These are phyloP conservation scores for Rhodotorula sp. DNA, from an alignment of 1,284 basidiomycete genomes.

Conservation along the genomic window DNA sequence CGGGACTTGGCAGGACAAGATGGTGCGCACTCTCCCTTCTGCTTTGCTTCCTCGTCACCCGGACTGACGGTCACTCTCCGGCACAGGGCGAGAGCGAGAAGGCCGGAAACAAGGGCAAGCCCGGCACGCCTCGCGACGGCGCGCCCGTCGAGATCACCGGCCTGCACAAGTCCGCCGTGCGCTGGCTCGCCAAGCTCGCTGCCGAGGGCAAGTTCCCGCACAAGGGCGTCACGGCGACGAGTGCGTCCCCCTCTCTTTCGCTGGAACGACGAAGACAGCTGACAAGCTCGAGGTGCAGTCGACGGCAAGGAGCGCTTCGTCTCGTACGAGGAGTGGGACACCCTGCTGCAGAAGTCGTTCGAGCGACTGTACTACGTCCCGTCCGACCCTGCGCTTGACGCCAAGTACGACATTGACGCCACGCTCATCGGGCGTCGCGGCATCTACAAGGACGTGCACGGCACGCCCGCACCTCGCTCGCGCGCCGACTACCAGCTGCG, in stretches of 20 bases:
- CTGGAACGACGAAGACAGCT: neutral
- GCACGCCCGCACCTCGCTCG: conserved; percentile 78
- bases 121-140: conserved; percentile 92
- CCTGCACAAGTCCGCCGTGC: conserved; percentile 84
- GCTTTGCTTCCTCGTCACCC: too few species aligned
- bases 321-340: conserved; percentile 87
- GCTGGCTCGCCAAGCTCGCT: conserved; percentile 78
- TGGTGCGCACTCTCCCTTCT: conserved; percentile 22
- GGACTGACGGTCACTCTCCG: neutral
- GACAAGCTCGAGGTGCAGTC: conserved; percentile 56
- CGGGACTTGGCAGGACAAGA: conserved; percentile 49
- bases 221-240: conserved; percentile 76
- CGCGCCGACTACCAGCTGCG: conserved; percentile 90
- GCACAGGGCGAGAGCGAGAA: conserved; percentile 74
- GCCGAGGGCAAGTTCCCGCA: conserved; percentile 76
- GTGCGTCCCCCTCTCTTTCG: conserved; percentile 57
- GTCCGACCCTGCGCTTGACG: conserved; percentile 68
- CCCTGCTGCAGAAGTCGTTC: conserved; percentile 80
- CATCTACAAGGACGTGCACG: conserved; percentile 97
- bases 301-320: conserved; percentile 70
- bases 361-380: conserved; percentile 91
- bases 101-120: conserved; percentile 90
- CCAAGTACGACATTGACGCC: conserved; percentile 69
- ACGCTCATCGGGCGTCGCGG: conserved; percentile 82
- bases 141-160: conserved; percentile 95